Base-by-base conservation (phyloP, 2,329 filamentous ascomycete genomes). In the Hypoxylon sp. region DNA sequence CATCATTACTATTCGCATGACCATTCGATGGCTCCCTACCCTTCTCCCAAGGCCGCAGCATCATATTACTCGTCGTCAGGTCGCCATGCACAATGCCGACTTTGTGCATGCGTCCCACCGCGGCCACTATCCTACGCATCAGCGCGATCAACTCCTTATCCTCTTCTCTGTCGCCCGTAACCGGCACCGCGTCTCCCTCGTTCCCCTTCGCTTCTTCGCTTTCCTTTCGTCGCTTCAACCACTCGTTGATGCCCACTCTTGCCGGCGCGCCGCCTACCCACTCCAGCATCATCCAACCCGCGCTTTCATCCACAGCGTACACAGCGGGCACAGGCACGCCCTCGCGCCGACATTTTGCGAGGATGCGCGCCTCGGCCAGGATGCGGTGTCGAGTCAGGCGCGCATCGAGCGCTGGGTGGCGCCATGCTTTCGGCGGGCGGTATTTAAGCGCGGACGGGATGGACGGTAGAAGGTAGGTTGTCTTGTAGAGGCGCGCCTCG, bases 31-130 rank as follows among this genome's bases (percentile, higher is more conserved):
- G 65, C 47, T n/a, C 73, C 70, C 44, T 70, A 27, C 59, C 74
- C 60, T 67, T 65, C 56, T 70, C 69, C 70, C 72, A 76, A 13
- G 85, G 84, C 67, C 88, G 79, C 72, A 98, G 78, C 91, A 99
- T 98, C 82, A 99, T 86, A 81, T 99, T 99, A 82, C 94, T 98
- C 70, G 94, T 99, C 67, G 96, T 99, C 82, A 99, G 81, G 82
- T 99, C 96, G 44, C 96, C 96, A 82, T 99, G 96, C 65, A 97
- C 90, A 62, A 98, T 88, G 15, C 95, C 95, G n/a, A 89, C 86
- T 60, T 86, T 87, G 83, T 99, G 96, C 84, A 99, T 83, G 60
- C 80, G 86, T 6, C 92, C 94, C 15, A 97, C 87, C 1, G 90
- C 89, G 4, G 79, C 76, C 0, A 93, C 94, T 66, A 97, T 89